Base-by-base conservation (phyloP, 192 early-diverging fungal genomes). In the Coemansia sp. region DNA sequence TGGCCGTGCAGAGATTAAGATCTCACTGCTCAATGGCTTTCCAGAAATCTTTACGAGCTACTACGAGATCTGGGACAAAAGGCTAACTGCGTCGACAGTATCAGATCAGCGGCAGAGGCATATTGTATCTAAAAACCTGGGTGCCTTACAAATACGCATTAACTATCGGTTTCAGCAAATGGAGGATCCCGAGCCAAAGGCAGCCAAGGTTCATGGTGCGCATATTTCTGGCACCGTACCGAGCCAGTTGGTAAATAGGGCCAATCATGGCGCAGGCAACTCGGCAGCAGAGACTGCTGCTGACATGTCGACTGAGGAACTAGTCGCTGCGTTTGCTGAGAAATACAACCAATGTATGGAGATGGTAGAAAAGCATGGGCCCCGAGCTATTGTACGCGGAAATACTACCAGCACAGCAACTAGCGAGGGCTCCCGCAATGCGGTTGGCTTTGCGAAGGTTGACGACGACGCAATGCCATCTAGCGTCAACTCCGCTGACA, bases 1-100 rank as follows among this genome's bases (percentile, higher is more conserved):
- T 20, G 90, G 90, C 5, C 83, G 90, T 14, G 84, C 86, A 5
- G 90, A 92, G 73, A 86, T 92, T 42, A 82, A 85, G 22, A 57
- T 90, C 0, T 78, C 80, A 14, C 79, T 84, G 22, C 69, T 92
- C 6, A 78, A 85, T 9, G 85, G 86, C 3, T 83, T 92, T 54
- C 90, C 90, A 2, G 83, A 86, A 42, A 78, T 84, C n/a, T 90
- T 90, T 54, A 87, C 85, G 20, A 88, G 84, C 67, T 91, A 88
- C 61, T 90, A 90, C 63, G 90, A 91, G 62, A 88, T 91, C 27
- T 91, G 90, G 90, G 89, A 91, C 67, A 83, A 85, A 59, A 88
- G 85, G 57, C 71, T 86, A 63, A 80, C 90, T 0, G 74, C 76
- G 6, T 85, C 87, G 30, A 88, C 87, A 6, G 86, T 86, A 53